A percentile compares a stretch with the other conserved stretches of the same genome.
Evolutionary conservation across 1,284 basidiomycete species (phyloP).

Genomic region (Ceratobasidium sp.): DNA sequence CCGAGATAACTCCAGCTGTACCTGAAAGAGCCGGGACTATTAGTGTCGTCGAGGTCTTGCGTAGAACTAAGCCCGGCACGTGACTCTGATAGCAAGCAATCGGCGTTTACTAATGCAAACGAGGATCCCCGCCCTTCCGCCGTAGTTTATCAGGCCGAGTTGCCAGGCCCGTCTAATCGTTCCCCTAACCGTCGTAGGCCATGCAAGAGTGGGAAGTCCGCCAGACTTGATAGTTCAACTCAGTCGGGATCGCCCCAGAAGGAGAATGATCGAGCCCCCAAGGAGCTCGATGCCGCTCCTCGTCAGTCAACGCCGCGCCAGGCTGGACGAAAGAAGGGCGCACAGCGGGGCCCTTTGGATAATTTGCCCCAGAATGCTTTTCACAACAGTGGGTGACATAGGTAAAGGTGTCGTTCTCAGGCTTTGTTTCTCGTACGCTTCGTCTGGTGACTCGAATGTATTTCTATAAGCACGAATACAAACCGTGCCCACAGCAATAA

Average conservation of each 20-base stretch:
- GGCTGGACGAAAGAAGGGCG: conserved; percentile 11
- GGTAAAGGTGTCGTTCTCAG: not conserved
- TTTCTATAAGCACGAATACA: not conserved
- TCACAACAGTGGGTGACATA: not conserved
- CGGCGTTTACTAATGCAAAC: not conserved
- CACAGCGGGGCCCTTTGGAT: conserved; percentile 13
- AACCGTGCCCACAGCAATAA: not conserved
- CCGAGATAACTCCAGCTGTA: conserved; percentile 11
- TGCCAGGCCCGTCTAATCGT: not conserved
- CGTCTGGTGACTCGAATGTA: conserved; percentile 13
- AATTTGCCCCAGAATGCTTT: conserved; percentile 16
- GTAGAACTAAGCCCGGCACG: too few species aligned
- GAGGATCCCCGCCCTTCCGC: not conserved
- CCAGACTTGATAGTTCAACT: not conserved
- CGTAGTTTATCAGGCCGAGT: not conserved
- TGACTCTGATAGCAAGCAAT: too few species aligned
- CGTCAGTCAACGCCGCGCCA: conserved; percentile 3
- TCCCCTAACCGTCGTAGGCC: conserved; percentile 25
- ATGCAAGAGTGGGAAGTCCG: conserved; percentile 23
- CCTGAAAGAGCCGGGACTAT: not conserved
- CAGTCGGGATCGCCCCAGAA: conserved; percentile 21
- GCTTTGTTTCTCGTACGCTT: conserved; percentile 14
- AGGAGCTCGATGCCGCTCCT: not conserved
- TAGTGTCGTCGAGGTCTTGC: not conserved
- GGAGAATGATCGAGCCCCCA: conserved; percentile 22